Evolutionary conservation across 148 eudicot genomes (phyloP), one percentile per base, ranked within the genome.

Genomic region (Oxyria digyna): DNA sequence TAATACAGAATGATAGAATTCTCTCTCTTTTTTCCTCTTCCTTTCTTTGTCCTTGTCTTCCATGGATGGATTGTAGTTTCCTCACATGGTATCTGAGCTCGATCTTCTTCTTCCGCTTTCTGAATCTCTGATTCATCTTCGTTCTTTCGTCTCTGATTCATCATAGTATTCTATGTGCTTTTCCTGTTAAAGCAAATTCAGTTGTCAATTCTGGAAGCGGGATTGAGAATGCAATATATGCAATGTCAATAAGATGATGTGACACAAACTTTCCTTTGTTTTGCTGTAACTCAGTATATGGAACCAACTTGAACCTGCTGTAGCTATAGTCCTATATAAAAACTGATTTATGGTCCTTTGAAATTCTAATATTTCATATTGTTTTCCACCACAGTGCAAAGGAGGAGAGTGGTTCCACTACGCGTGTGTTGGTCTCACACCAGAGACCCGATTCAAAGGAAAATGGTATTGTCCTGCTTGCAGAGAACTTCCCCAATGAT

Each of bases 391-490:
- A 12, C 85, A 93, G 98, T 94, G 99, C 82, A 95, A 90, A 87
- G 99, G 96, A 59, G 99, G 99, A 59, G 99, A 94, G 68, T 94
- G 99, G 98, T 94, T 94, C 71, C 99, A 94, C 77, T 91, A 91
- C 70, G 78, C 89, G 31, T 91, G 97, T 74, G 97, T 91, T 79
- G 97, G 97, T 26, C 81, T 91, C 64, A 91, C 97, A 55, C 97
- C 97, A 7, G 95, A 91, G 75, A 91, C 97, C 0, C 83, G 97
- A 79, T 94, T 90, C 68, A 87, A 78, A 84, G 99, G 97, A 62
- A 94, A 94, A 75, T 94, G 99, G 99, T 94, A 86, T 76, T 94
- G 99, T 72, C 99, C 99, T 54, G 88, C 99, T 48, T 94, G 98
- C 87, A 80, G 84, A 77, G 89, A 85, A 68, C 82, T 85, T 42